These are phyloP conservation scores for Cicer chorassanicum DNA, from an alignment of 306 rosid species.

Conservation along the genomic window DNA sequence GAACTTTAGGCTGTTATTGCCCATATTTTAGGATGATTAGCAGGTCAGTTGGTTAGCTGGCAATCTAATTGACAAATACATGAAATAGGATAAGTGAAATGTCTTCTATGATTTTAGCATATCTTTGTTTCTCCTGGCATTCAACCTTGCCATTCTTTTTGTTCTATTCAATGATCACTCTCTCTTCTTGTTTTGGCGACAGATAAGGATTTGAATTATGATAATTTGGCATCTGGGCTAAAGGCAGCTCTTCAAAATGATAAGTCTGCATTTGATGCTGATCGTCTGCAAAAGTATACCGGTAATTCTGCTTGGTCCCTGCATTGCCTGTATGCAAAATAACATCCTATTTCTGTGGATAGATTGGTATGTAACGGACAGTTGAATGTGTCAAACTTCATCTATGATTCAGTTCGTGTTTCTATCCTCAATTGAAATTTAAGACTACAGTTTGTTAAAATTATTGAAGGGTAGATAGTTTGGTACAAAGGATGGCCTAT, in stretches of 20 bases:
- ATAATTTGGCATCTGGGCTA: constrained; percentile 82
- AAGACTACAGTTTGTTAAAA: constrained; percentile 11
- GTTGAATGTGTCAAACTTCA: constrained; percentile 4
- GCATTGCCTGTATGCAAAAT: constrained; percentile 31
- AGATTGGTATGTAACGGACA: constrained; percentile 13
- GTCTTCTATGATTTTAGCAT: constrained; percentile 23
- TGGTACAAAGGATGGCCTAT: not conserved
- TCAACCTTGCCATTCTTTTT: constrained; percentile 24
- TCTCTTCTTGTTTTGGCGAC: constrained; percentile 31
- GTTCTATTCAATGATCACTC: constrained; percentile 25
- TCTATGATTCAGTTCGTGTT: constrained; percentile 6
- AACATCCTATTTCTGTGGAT: not conserved
- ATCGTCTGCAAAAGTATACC: constrained; percentile 83
- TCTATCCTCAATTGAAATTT: constrained; percentile 34
- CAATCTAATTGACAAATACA: constrained; percentile 17
- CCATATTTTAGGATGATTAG: constrained; percentile 20
- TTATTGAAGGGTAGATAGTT: constrained; percentile 2
- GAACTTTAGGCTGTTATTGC: not conserved
- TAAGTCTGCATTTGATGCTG: constrained; percentile 84
- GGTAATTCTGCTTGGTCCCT: constrained; percentile 54
- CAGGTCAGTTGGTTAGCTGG: constrained; percentile 28
- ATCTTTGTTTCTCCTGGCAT: constrained; percentile 4
- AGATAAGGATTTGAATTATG: constrained; percentile 86
- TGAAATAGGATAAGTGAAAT: not conserved
- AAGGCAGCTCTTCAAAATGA: constrained; percentile 78